Base-by-base conservation (phyloP, 176 grass and related monocot genomes). In the Juncus effusus region DNA sequence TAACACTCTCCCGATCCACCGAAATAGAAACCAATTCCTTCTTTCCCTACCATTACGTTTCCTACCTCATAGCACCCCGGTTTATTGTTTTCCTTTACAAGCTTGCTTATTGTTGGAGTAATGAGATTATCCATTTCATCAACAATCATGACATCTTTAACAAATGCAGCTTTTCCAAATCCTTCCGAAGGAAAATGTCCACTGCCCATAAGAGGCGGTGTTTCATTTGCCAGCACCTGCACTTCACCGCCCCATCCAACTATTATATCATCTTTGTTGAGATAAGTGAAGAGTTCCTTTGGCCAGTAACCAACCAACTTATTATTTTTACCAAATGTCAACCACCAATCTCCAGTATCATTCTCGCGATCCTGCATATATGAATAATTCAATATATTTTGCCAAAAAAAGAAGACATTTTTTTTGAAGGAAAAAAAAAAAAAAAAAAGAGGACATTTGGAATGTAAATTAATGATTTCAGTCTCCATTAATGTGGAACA, bases 231-330 rank as follows among this genome's bases (percentile, higher is more conserved):
- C 5, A 61, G 62, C 0, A 28, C 58, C 36, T 40, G 40, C 12
- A 74, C 69, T 3, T 13, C 4, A 13, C 75, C 75, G 3, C 75
- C 75, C 37, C 56, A 59, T 7, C 44, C 16, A 2, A 10, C 58
- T 0, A n/a, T 53, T 8, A 16, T 8, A 3, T 52, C 73, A 1
- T 42, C 61, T 1, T 69, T 5, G 1, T 19, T 42, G 1, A 80
- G 1, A n/a, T 10, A 5, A 10, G 0, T n/a, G 12, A 82, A 77
- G 10, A 82, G 4, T 12, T 4, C 7, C 1, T 55, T 51, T 1
- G 65, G 79, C 79, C 79, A 82, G 7, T 82, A 82, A 54, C 67
- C 67, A 19, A 73, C 14, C 6, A 60, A 51, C 0, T 11, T 83
- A 13, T 16, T 58, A 0, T 3, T 13, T 45, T 65, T 10, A 8